A percentile compares a stretch with the other conserved stretches of the same genome.
phyloP scores from a whole-genome alignment of 2,329 filamentous ascomycete genomes.

The Akanthomyces uredinophilus region DNA sequence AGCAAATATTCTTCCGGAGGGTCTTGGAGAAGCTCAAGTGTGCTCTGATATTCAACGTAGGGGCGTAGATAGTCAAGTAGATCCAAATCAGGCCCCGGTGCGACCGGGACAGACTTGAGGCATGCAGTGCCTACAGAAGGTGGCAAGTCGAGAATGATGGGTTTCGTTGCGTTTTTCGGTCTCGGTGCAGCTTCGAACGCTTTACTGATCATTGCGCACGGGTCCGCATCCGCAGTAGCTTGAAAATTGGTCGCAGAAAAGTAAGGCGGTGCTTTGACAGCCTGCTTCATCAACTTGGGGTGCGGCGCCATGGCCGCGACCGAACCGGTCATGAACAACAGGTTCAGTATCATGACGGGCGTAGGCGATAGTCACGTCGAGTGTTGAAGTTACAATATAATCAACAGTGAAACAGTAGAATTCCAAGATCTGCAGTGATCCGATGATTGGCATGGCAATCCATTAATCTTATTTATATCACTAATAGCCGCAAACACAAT shows the following conservation, averaged over 20 bases:
- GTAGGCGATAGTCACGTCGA: not conserved
- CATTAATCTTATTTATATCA: not conserved
- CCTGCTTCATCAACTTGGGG: not conserved
- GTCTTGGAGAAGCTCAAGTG: slow-evolving; percentile 16
- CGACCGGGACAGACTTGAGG: slow-evolving; percentile 15
- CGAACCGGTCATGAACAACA: not conserved
- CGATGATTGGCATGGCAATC: not conserved
- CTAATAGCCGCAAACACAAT: not conserved
- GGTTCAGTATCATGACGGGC: not conserved
- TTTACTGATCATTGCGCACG: slow-evolving; percentile 1
- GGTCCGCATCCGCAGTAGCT: not conserved
- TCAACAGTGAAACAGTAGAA: not conserved
- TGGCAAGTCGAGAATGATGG: slow-evolving; percentile 6
- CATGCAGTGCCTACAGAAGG: slow-evolving; percentile 19
- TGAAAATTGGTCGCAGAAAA: not conserved
- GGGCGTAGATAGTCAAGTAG: slow-evolving; percentile 20
- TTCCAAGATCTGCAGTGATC: slow-evolving; percentile 1
- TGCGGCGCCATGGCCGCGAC: not conserved
- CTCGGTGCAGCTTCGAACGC: slow-evolving; percentile 1
- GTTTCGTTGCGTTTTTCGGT: not conserved
- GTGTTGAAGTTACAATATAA: too few relatives aligned
- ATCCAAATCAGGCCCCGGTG: slow-evolving; percentile 12
- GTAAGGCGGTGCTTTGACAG: not conserved
- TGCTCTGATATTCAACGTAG: slow-evolving; percentile 18
- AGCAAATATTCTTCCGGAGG: slow-evolving; percentile 19